Conservation (phyloP, 2,329 filamentous ascomycete genomes). For the Colletotrichum theobromicola region DNA sequence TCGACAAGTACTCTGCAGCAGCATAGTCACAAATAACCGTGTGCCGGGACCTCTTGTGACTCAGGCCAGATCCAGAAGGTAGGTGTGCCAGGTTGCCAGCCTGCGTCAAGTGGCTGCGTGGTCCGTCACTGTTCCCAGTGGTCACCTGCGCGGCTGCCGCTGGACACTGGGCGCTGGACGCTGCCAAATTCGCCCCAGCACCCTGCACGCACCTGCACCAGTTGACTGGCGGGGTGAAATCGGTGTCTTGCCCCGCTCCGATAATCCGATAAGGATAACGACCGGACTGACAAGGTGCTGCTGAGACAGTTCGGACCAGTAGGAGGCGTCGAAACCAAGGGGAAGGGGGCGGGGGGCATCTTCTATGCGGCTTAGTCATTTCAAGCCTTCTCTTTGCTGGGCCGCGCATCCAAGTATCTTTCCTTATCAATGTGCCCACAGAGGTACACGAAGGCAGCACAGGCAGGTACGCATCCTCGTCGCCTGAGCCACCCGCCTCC, state of each 20-base stretch:
- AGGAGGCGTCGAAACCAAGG: not conserved
- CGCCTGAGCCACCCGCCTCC: slow-evolving; percentile 11
- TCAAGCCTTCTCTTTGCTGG: not conserved
- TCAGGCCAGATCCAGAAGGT: slow-evolving; percentile 8
- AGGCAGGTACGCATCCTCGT: not conserved
- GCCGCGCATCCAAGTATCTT: not conserved
- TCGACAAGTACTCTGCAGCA: not conserved
- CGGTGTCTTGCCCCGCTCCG: slow-evolving; percentile 20
- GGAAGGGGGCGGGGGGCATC: not conserved
- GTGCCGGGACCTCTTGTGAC: slow-evolving; percentile 20
- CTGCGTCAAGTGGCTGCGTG: slow-evolving; percentile 15
- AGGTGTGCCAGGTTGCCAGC: slow-evolving; percentile 14
- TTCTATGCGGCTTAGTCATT: slow-evolving; percentile 1
- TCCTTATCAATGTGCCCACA: not conserved
- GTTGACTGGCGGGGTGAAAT: slow-evolving; percentile 1
- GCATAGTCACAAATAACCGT: not conserved
- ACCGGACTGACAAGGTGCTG: not conserved
- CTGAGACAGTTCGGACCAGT: not conserved
- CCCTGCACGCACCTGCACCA: slow-evolving; percentile 3
- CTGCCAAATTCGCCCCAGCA: slow-evolving; percentile 2
- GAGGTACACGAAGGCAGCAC: not conserved
- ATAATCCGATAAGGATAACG: slow-evolving; percentile 22
- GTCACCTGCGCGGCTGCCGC: slow-evolving; percentile 9
- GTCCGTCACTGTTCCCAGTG: not conserved
- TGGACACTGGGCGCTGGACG: not conserved